Percentiles rank a stretch among this genome's conserved stretches.
Conservation (phyloP, 192 early-diverging fungal species). For the Gonapodya prolifera region DNA sequence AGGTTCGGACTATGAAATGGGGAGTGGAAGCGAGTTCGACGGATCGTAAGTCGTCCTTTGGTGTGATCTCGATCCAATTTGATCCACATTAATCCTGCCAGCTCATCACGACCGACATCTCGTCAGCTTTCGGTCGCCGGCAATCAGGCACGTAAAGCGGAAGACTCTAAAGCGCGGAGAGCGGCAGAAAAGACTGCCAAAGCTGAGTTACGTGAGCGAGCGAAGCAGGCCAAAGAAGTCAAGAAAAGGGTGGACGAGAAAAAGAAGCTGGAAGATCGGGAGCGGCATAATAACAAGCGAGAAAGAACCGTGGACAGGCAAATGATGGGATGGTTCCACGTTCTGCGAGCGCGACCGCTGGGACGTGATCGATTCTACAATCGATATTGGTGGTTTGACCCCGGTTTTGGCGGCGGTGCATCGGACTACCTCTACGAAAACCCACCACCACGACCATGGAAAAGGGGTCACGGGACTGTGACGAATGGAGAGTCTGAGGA, state of each 20-base stretch:
- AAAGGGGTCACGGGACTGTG: neutral
- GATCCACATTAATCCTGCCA: too few relatives aligned
- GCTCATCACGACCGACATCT: neutral
- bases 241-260: slow-evolving; percentile 26
- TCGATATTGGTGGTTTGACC: slow-evolving; percentile 83
- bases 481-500: neutral
- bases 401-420: slow-evolving; percentile 41
- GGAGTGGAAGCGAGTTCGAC: neutral
- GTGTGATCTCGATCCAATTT: too few relatives aligned
- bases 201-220: neutral
- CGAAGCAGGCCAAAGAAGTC: slow-evolving; percentile 20
- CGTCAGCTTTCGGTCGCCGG: neutral
- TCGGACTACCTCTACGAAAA: neutral
- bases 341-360: slow-evolving; percentile 55
- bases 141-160: neutral
- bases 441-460: neutral
- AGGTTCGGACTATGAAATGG: neutral
- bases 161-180: neutral
- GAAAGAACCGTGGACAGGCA: slow-evolving; percentile 44
- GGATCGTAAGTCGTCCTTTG: too few relatives aligned
- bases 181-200: neutral
- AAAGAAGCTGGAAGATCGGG: slow-evolving; percentile 25
- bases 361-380: slow-evolving; percentile 78
- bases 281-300: slow-evolving; percentile 25
- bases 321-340: slow-evolving; percentile 37